Base-by-base conservation (phyloP, 768 basidiomycete species). In the Tylopilus vinaceipallidus region DNA sequence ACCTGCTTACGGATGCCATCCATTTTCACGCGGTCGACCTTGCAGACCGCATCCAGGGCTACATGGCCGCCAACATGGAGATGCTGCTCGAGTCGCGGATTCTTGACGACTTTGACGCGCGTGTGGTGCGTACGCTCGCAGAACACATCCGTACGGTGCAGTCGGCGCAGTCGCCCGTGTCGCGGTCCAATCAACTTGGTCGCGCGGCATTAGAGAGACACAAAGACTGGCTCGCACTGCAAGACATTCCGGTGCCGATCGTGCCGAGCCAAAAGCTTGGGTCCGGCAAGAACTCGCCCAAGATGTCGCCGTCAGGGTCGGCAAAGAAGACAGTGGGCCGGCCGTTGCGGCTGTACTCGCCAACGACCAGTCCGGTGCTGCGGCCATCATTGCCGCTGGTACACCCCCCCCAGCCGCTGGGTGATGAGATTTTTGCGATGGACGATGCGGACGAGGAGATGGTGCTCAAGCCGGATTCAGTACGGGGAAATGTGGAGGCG, bases 31-130 rank as follows among this genome's bases (percentile, higher is more conserved):
- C 87, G 8, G 59, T 66, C 13, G 77, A 80, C 2, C 80, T 99
- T 36, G 76, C 83, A 19, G 76, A 80, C 27, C 78, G 84, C 49
- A 70, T 98, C 30, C 82, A 92, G 66, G 80, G 75, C 22, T 98
- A 92, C 67, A 85, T 97, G 59, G 71, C 81, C 2, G 79, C 81
- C 49, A 95, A 92, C 61, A 74, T 95, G 73, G 97, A 99, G 66
- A 82, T 84, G 1, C 76, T 97, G 42, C 78, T 99, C 17, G 93
- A 98, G 62, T 75, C 75, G 29, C 79, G 79, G 16, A 78, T 95
- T 59, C 78, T 99, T 20, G 89, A 94, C 49, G 86, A 86, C 44
- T 76, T 95, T 32, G 75, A 84, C 2, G 62, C 73, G 16, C 75
- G 77, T 29, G 76, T 91, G 19, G 69, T 95, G 54, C 78, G 79